Evolutionary conservation across 352 stramenopile genomes (phyloP).

Genomic region (Phytophthora hibernalis): DNA sequence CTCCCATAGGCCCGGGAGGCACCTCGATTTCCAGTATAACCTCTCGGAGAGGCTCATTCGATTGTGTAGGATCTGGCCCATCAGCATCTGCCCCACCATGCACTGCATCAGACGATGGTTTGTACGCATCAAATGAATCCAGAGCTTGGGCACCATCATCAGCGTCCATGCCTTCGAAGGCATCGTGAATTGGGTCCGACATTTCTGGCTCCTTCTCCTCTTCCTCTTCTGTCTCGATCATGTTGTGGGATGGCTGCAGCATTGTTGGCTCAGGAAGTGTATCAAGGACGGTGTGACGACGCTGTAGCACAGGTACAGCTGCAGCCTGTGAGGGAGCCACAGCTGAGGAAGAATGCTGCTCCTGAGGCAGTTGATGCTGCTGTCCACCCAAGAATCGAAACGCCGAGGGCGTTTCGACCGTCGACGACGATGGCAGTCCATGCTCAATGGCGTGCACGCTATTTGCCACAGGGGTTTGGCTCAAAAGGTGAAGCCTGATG

Average conservation of each 20-base stretch:
- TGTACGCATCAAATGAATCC: constrained; percentile 48
- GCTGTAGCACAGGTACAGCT: constrained; percentile 21
- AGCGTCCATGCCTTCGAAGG: constrained; percentile 76
- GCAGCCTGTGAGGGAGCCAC: constrained; percentile 21
- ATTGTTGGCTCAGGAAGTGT: constrained; percentile 58
- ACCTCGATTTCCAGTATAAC: constrained; percentile 86
- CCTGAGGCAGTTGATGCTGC: constrained; percentile 21
- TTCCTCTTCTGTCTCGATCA: constrained; percentile 34
- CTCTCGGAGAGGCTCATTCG: constrained; percentile 69
- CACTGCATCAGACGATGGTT: constrained; percentile 32
- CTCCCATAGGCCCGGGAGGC: constrained; percentile 79
- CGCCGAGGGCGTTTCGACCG: constrained; percentile 37
- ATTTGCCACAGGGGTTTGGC: constrained; percentile 13
- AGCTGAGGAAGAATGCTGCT: constrained; percentile 20
- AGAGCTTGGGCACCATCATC: constrained; percentile 50
- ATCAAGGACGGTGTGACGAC: constrained; percentile 62
- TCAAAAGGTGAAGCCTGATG: constrained; percentile 54
- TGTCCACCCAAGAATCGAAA: constrained; percentile 60
- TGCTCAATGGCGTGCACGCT: constrained; percentile 26
- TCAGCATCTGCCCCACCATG: constrained; percentile 13
- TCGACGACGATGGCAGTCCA: constrained; percentile 30
- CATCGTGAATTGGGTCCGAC: constrained; percentile 80
- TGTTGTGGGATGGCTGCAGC: constrained; percentile 22
- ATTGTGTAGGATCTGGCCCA: constrained; percentile 27
- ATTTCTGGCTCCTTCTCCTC: constrained; percentile 35